Conservation (phyloP, 192 early-diverging fungal species). For the Coemansia sp. region DNA sequence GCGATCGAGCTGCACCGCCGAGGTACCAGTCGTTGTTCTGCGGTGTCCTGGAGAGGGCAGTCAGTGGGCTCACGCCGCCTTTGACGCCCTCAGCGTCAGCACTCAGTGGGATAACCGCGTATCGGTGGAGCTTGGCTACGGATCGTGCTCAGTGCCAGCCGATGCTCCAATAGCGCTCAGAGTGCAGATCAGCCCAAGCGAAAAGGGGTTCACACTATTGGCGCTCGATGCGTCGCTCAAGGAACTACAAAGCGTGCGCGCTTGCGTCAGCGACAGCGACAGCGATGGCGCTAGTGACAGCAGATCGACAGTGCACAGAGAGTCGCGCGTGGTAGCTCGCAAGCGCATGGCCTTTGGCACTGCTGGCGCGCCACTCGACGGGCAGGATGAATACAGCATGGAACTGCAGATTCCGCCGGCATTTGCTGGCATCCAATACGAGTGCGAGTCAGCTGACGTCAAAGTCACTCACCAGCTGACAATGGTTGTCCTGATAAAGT, state of each 20-base stretch:
- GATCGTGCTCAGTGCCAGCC: slow-evolving; percentile 6
- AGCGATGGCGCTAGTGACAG: neutral
- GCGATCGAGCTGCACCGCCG: slow-evolving; percentile 4
- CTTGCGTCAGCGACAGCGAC: neutral
- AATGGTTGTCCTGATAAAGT: slow-evolving; percentile 7
- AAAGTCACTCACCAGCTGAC: slow-evolving; percentile 16
- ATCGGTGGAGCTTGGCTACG: neutral
- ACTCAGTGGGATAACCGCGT: slow-evolving; percentile 18
- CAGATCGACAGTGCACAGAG: neutral
- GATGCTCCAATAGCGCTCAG: neutral
- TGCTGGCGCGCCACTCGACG: neutral
- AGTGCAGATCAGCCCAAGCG: slow-evolving; percentile 4
- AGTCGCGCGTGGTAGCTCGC: slow-evolving; percentile 9
- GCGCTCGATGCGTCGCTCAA: slow-evolving; percentile 13
- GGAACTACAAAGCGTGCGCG: slow-evolving; percentile 15
- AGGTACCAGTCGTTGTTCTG: slow-evolving; percentile 8
- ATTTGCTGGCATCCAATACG: slow-evolving; percentile 13
- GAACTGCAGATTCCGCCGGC: slow-evolving; percentile 6
- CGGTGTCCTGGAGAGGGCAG: slow-evolving; percentile 23
- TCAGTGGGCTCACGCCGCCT: slow-evolving; percentile 17
- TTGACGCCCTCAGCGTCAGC: slow-evolving; percentile 17
- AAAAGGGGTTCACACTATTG: slow-evolving; percentile 9
- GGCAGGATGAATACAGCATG: neutral
- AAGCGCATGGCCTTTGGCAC: slow-evolving; percentile 12
- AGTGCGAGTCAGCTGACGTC: slow-evolving; percentile 7